Evolutionary conservation across 352 stramenopile species (phyloP).

Genomic region (Pythium insidiosum): DNA sequence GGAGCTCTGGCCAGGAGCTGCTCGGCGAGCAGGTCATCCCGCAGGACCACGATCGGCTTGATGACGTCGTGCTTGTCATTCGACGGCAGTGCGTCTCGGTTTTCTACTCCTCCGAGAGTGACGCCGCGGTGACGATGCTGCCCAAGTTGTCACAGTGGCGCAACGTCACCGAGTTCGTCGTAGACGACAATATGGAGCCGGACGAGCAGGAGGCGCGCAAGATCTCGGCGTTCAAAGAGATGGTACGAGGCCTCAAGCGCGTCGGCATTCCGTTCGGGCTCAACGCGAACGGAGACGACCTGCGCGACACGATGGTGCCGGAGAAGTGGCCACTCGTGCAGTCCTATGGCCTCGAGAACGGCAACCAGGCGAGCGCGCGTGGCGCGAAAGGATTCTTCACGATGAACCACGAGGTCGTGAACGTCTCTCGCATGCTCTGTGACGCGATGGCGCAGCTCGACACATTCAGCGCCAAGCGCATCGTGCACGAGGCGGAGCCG

Average conservation of each 20-base stretch:
- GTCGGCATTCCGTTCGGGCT: constrained; percentile 55
- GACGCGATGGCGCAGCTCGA: constrained; percentile 38
- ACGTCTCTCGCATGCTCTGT: constrained; percentile 31
- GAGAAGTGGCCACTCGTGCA: constrained; percentile 78
- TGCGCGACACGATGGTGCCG: constrained; percentile 41
- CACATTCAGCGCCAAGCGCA: constrained; percentile 37
- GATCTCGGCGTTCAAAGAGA: constrained; percentile 49
- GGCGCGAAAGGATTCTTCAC: constrained; percentile 63
- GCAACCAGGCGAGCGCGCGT: too few relatives aligned
- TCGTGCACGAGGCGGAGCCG: constrained; percentile 41
- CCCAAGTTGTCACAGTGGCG: constrained; percentile 59
- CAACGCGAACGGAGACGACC: constrained; percentile 19
- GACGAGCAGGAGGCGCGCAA: constrained; percentile 70
- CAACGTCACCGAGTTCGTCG: constrained; percentile 52
- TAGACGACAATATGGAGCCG: constrained; percentile 54
- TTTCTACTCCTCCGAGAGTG: constrained; percentile 63
- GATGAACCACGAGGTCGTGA: constrained; percentile 63
- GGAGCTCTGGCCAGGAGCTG: constrained; percentile 58
- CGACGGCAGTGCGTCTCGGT: constrained; percentile 26
- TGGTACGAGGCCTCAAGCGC: constrained; percentile 33
- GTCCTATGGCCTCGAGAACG: constrained; percentile 47
- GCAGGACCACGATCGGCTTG: constrained; percentile 50
- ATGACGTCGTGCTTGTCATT: constrained; percentile 64
- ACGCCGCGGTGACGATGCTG: constrained; percentile 51
- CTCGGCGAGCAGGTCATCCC: constrained; percentile 68